These are phyloP conservation scores for Aristolochia californica DNA, from an alignment of 164 flowering plant genomes.

Conservation along the genomic window DNA sequence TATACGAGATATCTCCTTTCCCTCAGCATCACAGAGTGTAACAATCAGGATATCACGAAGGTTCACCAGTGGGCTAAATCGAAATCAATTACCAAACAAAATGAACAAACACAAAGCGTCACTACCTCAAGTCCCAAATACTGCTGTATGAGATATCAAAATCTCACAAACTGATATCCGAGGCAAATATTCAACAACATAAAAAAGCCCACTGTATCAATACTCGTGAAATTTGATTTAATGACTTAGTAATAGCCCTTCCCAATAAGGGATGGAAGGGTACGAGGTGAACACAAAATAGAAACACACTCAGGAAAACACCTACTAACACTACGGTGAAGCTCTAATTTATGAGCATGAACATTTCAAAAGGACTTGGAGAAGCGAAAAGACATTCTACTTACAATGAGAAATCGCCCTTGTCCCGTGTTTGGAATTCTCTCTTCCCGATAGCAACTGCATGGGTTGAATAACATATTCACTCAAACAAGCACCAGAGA, in stretches of 20 bases:
- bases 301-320: too few species aligned
- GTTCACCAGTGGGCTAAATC: conserved; percentile 48
- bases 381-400: conserved; percentile 7
- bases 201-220: too few species aligned
- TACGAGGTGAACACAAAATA: too few species aligned
- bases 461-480: neutral
- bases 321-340: too few species aligned
- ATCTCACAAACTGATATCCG: too few species aligned
- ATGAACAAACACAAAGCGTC: neutral
- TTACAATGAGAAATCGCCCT: conserved; percentile 69
- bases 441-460: conserved; percentile 78
- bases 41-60: conserved; percentile 59
- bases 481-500: neutral
- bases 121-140: neutral
- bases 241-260: too few species aligned
- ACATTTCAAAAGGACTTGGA: too few species aligned
- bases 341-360: too few species aligned
- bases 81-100: neutral
- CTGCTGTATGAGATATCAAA: neutral
- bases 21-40: conserved; percentile 41
- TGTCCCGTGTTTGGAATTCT: conserved; percentile 42
- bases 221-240: too few species aligned
- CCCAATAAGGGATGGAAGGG: too few species aligned
- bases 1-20: conserved; percentile 50
- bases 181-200: too few species aligned